Base-by-base conservation (phyloP, 257 asterid genomes). In the Jacaranda mimosifolia region DNA sequence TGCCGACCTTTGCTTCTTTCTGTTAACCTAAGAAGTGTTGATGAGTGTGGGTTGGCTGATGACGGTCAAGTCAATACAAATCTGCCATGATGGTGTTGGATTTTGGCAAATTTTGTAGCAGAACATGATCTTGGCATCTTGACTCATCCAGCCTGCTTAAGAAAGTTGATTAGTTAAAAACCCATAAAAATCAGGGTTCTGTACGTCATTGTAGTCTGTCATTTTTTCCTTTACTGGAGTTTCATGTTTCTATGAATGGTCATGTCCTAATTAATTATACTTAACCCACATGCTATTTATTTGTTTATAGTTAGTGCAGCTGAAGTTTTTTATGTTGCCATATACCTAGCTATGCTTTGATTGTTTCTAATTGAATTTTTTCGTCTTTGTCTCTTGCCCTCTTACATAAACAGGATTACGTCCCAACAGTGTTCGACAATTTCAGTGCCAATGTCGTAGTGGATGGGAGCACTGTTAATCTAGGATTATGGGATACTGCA, bases 401-500 rank as follows among this genome's bases (percentile, higher is more conserved):
- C 4, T 60, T 35, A 49, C 10, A 39, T 73, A 26, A 80, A 62
- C 87, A 92, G 97, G 97, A 88, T 81, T 92, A 92, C 67, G 97
- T 90, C 81, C 97, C 97, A 3, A 90, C 96, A 40, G 94, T 92
- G 42, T 90, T 91, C 43, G 97, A 89, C 84, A 91, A 91, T 78
- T 91, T 89, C 81, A 91, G 96, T 78, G 97, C 97, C 59, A 88
- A 86, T 64, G 96, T 91, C 12, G 91, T 87, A n/a, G 97, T 89
- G 80, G 91, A 87, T 60, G 97, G 96, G 75, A 87, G 87, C 90
- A 87, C 91, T 68, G 90, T 90, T 59, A 89, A 87, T 82, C 86
- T 91, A 39, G 96, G 94, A 53, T 51, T 90, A 58, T 92, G 97
- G 97, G 97, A 90, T 81, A 92, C 97, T 75, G 97, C 97, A 68